Evolutionary conservation across 495 filamentous ascomycete genomes (phyloP).

Genomic region (Pseudevernia furfuracea): DNA sequence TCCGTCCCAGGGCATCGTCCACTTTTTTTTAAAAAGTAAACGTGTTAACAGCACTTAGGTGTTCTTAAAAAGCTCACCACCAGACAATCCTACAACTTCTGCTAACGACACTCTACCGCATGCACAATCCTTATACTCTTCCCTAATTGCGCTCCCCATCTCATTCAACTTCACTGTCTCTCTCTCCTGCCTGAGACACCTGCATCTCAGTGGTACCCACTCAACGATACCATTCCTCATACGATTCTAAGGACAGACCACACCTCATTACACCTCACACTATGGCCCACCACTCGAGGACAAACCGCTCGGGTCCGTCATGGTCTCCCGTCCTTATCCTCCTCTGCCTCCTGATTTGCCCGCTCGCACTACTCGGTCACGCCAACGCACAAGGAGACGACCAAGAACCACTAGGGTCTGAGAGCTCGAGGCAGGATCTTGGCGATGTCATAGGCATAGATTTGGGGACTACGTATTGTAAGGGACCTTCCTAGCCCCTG

Average conservation of each 20-base stretch:
- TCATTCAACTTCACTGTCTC: background rate
- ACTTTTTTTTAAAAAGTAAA: background rate
- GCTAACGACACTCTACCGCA: background rate
- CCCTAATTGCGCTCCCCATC: background rate
- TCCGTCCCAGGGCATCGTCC: background rate
- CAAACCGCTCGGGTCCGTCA: slow-evolving; percentile 47
- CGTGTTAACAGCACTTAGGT: background rate
- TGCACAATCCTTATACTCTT: background rate
- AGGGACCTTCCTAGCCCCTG: background rate
- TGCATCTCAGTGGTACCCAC: background rate
- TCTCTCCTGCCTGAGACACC: background rate
- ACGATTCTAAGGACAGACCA: background rate
- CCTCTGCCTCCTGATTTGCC: slow-evolving; percentile 68
- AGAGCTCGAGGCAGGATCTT: slow-evolving; percentile 53
- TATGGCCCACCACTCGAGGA: slow-evolving; percentile 44
- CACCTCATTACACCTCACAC: slow-evolving; percentile 2
- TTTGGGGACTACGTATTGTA: slow-evolving; percentile 83
- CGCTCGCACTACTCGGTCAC: slow-evolving; percentile 64
- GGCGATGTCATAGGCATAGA: slow-evolving; percentile 94
- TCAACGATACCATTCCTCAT: background rate
- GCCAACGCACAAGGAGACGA: slow-evolving; percentile 65
- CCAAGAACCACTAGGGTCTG: slow-evolving; percentile 39
- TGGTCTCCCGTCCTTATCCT: slow-evolving; percentile 79
- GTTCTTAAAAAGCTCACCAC: background rate
- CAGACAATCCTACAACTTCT: background rate